Base-by-base conservation (phyloP, 2,329 filamentous ascomycete species). In the Lachnellula occidentalis region DNA sequence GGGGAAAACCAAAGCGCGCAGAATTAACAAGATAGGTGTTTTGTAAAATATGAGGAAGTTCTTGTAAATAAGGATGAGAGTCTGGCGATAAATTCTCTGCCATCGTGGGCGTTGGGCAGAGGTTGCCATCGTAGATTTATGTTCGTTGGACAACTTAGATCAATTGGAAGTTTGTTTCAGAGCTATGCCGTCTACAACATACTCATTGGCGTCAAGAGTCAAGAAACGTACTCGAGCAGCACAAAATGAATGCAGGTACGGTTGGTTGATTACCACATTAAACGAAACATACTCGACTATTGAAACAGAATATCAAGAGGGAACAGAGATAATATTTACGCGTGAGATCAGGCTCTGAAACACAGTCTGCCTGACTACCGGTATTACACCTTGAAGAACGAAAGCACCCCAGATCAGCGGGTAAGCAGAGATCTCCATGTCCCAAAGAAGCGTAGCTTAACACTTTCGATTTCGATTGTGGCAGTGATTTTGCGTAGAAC, bases 21-120 rank as follows among this genome's bases (percentile, higher is more conserved):
- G 24, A n/a, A 58, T 24, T 4, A 59, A 62, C 9, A 59, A 50
- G 15, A 63, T 58, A 6, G 60, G 60, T 1, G 60, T 50, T 54
- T 59, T 62, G 46, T 58, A 59, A 49, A 64, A 64, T 14, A 65
- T 52, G 41, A 66, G 61, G 21, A 63, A 56, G 39, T 66, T 65
- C 57, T 65, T 66, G 41, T 65, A 48, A 34, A 52, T 54, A n/a
- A 66, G 57, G 9, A 56, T 59, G 19, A 59, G 49, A 1, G 62
- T 65, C 50, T 66, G 64, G 45, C 54, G 54, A 48, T 60, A 63
- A 27, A 66, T 64, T 34, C 62, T 57, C 22, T 52, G 58, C 58
- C 53, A 62, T 57, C 50, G 48, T 19, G 58, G 51, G 19, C 34
- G 54, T 22, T 58, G 57, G 4, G 41, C 3, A 5, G 55, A 58